phyloP scores from a whole-genome alignment of 179 eudicot species.

The Pouteria campechiana region DNA sequence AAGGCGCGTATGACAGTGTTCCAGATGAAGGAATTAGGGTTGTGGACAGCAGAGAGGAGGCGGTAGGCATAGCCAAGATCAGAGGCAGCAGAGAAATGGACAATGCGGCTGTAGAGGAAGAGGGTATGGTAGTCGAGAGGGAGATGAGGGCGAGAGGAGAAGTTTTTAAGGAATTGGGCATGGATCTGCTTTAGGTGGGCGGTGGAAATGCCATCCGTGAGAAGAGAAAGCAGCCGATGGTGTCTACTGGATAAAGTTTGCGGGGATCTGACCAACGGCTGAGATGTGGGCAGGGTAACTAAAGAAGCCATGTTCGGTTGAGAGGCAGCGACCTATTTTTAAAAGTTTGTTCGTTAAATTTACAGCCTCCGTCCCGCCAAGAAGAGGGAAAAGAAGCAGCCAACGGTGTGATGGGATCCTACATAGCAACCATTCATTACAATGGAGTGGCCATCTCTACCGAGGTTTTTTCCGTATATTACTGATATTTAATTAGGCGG shows the following conservation, averaged over 20 bases:
- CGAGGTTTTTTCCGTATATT: no score
- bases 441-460: no score
- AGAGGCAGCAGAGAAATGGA: constrained; percentile 27
- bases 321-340: no score
- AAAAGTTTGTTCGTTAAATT: no score
- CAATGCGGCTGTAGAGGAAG: constrained; percentile 41
- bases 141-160: constrained; percentile 17
- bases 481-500: no score
- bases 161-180: constrained; percentile 45
- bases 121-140: constrained; percentile 30
- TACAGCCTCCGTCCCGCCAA: no score
- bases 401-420: no score
- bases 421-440: no score
- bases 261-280: background rate
- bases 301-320: no score
- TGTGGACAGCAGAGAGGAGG: constrained; percentile 26
- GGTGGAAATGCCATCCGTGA: constrained; percentile 32
- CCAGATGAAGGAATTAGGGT: constrained; percentile 58
- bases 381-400: no score
- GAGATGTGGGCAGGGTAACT: background rate
- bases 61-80: constrained; percentile 37
- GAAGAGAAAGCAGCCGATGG: constrained; percentile 24
- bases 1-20: constrained; percentile 62
- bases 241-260: background rate
- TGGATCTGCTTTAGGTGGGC: constrained; percentile 64